Percentiles rank a stretch among this genome's conserved stretches.
These are phyloP conservation scores for Calonectria pteridis DNA, from an alignment of 2,329 filamentous ascomycete species.

Conservation along the genomic window DNA sequence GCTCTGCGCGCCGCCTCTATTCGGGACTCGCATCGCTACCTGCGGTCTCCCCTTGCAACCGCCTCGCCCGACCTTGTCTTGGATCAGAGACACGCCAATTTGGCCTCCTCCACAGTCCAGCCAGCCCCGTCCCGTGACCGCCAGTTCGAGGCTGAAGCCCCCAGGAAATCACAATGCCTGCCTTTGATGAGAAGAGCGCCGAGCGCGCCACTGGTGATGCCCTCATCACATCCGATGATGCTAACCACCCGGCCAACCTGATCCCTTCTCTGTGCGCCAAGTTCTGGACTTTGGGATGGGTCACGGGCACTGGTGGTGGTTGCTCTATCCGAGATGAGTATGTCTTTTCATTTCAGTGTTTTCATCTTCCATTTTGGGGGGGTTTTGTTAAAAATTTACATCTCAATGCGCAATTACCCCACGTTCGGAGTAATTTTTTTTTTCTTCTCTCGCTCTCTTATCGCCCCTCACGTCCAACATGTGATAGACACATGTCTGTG, in stretches of 20 bases:
- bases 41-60: slow-evolving; percentile 16
- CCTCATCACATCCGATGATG: slow-evolving; percentile 74
- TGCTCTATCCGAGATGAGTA: slow-evolving; percentile 80
- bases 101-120: slow-evolving; percentile 15
- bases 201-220: slow-evolving; percentile 37
- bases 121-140: slow-evolving; percentile 20
- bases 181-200: slow-evolving; percentile 35
- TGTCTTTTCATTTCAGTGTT: slow-evolving; percentile 40
- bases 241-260: slow-evolving; percentile 92
- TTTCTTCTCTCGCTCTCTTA: neutral
- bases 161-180: slow-evolving; percentile 20
- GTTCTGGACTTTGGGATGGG: slow-evolving; percentile 97
- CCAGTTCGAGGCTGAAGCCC: neutral
- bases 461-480: neutral
- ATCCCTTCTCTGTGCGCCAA: slow-evolving; percentile 94
- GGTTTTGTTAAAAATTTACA: neutral
- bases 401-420: neutral
- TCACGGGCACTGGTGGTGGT: slow-evolving; percentile 87
- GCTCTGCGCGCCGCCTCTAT: slow-evolving; percentile 15
- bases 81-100: slow-evolving; percentile 24
- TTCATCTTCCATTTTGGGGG: neutral
- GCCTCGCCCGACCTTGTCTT: slow-evolving; percentile 27
- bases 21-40: slow-evolving; percentile 22
- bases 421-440: neutral
- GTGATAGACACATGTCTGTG: neutral